These are phyloP conservation scores for Candida saitoana DNA, from an alignment of 805 yeast genomes.

Conservation along the genomic window DNA sequence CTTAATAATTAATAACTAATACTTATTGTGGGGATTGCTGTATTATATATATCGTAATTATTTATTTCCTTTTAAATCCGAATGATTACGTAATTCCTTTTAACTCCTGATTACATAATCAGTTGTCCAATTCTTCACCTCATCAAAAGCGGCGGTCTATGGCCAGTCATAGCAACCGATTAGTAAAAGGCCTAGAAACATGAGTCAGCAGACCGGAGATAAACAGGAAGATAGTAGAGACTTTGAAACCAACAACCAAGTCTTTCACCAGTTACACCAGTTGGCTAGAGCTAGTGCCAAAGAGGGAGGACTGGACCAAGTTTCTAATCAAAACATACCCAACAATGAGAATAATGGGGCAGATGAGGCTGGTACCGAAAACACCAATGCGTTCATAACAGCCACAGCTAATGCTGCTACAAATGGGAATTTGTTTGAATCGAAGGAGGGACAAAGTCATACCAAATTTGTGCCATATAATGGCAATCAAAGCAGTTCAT, in stretches of 20 bases:
- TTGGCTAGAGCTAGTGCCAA: background rate
- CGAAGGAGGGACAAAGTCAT: background rate
- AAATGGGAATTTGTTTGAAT: background rate
- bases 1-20: too few relatives aligned
- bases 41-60: too few relatives aligned
- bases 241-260: background rate
- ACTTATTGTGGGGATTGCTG: too few relatives aligned
- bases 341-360: background rate
- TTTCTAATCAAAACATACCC: too few relatives aligned
- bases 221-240: background rate
- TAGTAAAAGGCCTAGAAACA: too few relatives aligned
- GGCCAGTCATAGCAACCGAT: too few relatives aligned
- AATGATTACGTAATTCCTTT: too few relatives aligned
- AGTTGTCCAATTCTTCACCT: conserved; percentile 3
- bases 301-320: too few relatives aligned
- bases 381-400: background rate
- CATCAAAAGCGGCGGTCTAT: background rate
- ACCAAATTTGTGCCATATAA: background rate
- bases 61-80: too few relatives aligned
- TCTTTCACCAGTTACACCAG: background rate
- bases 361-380: background rate
- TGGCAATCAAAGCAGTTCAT: background rate
- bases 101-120: too few relatives aligned
- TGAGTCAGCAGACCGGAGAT: background rate
- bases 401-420: background rate